Evolutionary conservation across 192 early-diverging fungal species (phyloP), one percentile per base, ranked within the genome.

Genomic region (Allomyces macrogynus): DNA sequence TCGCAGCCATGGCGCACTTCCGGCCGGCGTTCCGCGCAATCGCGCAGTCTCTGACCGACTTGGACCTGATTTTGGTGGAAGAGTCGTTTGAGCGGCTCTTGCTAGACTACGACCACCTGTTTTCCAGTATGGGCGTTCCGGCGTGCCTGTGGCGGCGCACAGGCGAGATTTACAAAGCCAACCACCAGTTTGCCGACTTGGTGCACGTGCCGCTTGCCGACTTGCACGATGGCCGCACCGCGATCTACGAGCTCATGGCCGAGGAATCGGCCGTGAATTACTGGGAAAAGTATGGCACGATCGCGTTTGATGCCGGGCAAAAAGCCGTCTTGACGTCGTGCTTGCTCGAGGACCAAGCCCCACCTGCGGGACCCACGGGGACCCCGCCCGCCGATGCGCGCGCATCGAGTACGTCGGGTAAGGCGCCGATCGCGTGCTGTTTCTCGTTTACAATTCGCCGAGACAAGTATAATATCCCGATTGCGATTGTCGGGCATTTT

Each of bases 211-310:
- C 89, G 10, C 77, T 92, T 63, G 89, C 91, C 40, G 78, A 82
- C 70, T 76, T 97, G 14, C 80, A 84, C 54, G 91, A 93, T 49
- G 86, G 86, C 64, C 69, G 69, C 43, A 66, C 79, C 44, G 66
- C 85, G 71, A 82, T 77, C 44, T 75, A 77, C 63, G 70, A 79
- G 72, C 67, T 91, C 60, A 92, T 97, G 89, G 83, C 84, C 8
- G 93, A 97, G 72, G 87, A 89, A 67, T 89, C 85, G 24, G 89
- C 90, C 5, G 92, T 97, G 43, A 97, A 97, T 79, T 97, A 97
- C 70, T 97, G 91, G 92, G 92, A 95, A 79, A 57, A 57, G 49
- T 97, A 97, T 68, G 92, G 93, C 24, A 92, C 92, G 64, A 95
- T 97, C 70, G 92, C 93, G 3, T 97, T 97, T 73, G 92, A 97